A percentile compares a stretch with the other conserved stretches of the same genome.
These are phyloP conservation scores for Avicennia marina DNA, from an alignment of 257 asterid genomes.

Conservation along the genomic window DNA sequence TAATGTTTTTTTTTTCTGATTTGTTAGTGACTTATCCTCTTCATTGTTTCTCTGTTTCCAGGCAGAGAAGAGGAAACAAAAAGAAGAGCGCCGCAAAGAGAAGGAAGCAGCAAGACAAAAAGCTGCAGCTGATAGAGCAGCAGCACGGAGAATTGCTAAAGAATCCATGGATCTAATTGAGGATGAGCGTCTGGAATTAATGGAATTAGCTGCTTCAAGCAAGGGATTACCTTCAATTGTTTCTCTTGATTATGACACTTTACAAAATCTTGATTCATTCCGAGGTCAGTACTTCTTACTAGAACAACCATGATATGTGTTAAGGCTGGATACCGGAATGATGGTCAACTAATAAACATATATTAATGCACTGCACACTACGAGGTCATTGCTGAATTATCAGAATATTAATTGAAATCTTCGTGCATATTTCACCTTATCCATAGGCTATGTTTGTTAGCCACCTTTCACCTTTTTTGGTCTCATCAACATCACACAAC, in stretches of 20 bases:
- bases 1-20: conserved; percentile 13
- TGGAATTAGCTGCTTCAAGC: conserved; percentile 94
- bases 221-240: conserved; percentile 79
- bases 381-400: too few species aligned
- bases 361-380: too few species aligned
- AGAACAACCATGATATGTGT: background rate
- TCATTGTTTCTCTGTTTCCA: conserved; percentile 24
- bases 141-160: conserved; percentile 87
- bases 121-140: conserved; percentile 90
- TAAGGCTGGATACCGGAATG: too few species aligned
- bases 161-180: conserved; percentile 95
- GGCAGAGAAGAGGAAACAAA: conserved; percentile 94
- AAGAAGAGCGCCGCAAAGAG: conserved; percentile 82
- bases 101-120: conserved; percentile 81
- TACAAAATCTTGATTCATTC: conserved; percentile 79
- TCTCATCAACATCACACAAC: too few species aligned
- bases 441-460: too few species aligned
- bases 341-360: too few species aligned
- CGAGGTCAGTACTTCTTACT: conserved; percentile 61
- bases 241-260: conserved; percentile 81
- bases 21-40: background rate
- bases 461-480: too few species aligned
- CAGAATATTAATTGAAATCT: too few species aligned
- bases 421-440: too few species aligned
- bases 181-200: conserved; percentile 94